Percentiles rank a stretch among this genome's conserved stretches.
Evolutionary conservation across 1,139 yeast species (phyloP).

Genomic region (Debaryomyces nepalensis): DNA sequence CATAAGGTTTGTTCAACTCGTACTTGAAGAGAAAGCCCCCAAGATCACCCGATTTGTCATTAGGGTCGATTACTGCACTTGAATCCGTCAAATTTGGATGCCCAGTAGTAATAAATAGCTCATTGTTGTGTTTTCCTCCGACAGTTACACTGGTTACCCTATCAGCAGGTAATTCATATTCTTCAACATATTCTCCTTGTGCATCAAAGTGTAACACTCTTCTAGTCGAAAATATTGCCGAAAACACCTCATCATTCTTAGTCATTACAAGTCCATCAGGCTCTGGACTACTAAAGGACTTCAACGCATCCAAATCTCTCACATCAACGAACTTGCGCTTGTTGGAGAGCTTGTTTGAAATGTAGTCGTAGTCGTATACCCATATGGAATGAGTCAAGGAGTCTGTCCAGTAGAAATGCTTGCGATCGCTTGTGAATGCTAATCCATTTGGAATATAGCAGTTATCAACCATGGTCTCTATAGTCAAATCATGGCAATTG

Average conservation of each 20-base stretch:
- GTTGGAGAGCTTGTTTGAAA: conserved; percentile 49
- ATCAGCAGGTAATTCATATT: conserved; percentile 61
- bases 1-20: conserved; percentile 25
- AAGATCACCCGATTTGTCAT: conserved; percentile 48
- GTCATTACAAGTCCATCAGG: conserved; percentile 86
- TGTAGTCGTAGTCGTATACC: conserved; percentile 61
- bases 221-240: conserved; percentile 69
- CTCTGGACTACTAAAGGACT: conserved; percentile 41
- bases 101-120: conserved; percentile 72
- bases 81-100: conserved; percentile 49
- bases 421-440: conserved; percentile 61
- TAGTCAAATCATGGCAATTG: conserved; percentile 36
- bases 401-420: conserved; percentile 71
- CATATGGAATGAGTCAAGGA: conserved; percentile 63
- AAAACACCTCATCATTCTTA: conserved; percentile 62
- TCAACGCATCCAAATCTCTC: conserved; percentile 28
- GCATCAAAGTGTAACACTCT: conserved; percentile 58
- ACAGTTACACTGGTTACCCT: conserved; percentile 71
- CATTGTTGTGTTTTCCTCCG: conserved; percentile 65
- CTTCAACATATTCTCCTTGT: conserved; percentile 56
- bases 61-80: conserved; percentile 32
- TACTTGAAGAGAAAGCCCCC: conserved; percentile 53
- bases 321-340: conserved; percentile 48
- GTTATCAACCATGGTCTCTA: conserved; percentile 38
- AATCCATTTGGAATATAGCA: conserved; percentile 76